phyloP scores from a whole-genome alignment of 2,329 filamentous ascomycete species.

The Fusarium staphyleae region DNA sequence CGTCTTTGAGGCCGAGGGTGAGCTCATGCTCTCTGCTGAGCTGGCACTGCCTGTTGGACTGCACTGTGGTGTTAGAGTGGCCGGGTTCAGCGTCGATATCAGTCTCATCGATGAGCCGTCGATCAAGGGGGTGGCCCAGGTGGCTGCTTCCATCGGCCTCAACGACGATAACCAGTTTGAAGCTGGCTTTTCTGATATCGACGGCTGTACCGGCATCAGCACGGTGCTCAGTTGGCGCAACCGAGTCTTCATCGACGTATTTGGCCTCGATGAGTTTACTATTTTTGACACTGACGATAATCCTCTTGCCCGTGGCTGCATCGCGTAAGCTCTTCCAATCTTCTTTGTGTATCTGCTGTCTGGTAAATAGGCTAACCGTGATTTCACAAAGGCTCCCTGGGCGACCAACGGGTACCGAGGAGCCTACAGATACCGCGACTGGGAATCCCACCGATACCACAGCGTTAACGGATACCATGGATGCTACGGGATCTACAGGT shows the following conservation, averaged over 20 bases:
- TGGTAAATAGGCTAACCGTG: background rate
- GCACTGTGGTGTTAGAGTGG: constrained; percentile 13
- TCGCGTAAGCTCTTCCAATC: background rate
- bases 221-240: constrained; percentile 43
- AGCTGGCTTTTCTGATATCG: constrained; percentile 27
- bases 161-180: constrained; percentile 10
- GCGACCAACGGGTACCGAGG: background rate
- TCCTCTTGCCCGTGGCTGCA: background rate
- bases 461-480: too few relatives aligned
- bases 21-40: constrained; percentile 36
- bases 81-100: background rate
- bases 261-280: constrained; percentile 35
- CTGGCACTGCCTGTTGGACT: constrained; percentile 43
- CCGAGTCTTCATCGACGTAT: constrained; percentile 28
- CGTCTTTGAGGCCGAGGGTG: constrained; percentile 40
- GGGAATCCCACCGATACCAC: too few relatives aligned
- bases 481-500: background rate
- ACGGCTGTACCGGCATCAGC: constrained; percentile 40
- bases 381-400: background rate
- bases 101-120: background rate
- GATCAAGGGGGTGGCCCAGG: background rate
- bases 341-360: too few relatives aligned
- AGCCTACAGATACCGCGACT: too few relatives aligned
- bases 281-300: background rate
- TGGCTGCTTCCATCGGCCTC: background rate